phyloP scores from a whole-genome alignment of 768 basidiomycete genomes.

The Imleria badia region DNA sequence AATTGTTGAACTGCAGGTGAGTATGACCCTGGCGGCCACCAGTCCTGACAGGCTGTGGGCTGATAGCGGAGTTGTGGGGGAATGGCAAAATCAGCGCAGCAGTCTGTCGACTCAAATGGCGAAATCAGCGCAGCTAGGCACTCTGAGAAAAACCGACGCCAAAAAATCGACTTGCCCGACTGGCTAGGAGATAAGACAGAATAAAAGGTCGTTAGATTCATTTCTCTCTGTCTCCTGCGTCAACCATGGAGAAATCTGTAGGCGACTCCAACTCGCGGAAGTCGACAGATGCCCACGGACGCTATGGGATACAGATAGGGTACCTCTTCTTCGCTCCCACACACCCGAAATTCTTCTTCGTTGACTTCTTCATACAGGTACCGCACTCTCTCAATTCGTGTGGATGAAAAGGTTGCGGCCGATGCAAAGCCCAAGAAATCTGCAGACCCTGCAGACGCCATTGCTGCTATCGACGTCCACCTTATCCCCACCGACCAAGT shows the following conservation, averaged over 20 bases:
- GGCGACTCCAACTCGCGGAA: conserved; percentile 12
- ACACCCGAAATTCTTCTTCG: not conserved
- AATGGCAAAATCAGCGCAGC: conserved; percentile 32
- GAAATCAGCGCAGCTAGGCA: conserved; percentile 23
- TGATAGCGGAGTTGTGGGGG: not conserved
- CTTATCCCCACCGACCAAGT: conserved; percentile 41
- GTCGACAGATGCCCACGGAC: conserved; percentile 14
- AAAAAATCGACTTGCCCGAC: not conserved
- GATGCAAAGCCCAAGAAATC: conserved; percentile 18
- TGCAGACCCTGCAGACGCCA: conserved; percentile 37
- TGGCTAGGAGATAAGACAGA: conserved; percentile 9
- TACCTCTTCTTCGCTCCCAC: not conserved
- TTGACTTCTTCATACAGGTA: conserved; percentile 25
- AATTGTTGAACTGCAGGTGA: not conserved
- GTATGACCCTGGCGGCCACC: not conserved
- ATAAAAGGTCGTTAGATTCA: conserved; percentile 10
- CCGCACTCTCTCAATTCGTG: conserved; percentile 47
- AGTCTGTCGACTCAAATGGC: conserved; percentile 17
- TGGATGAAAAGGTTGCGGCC: conserved; percentile 31
- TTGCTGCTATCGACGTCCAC: conserved; percentile 51
- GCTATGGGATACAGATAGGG: conserved; percentile 35
- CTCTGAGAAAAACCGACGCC: not conserved
- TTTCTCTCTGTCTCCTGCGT: not conserved
- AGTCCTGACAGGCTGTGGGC: not conserved
- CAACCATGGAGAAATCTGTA: conserved; percentile 20